phyloP scores from a whole-genome alignment of 345 rosid genomes.

The Euphorbia pulcherrima region DNA sequence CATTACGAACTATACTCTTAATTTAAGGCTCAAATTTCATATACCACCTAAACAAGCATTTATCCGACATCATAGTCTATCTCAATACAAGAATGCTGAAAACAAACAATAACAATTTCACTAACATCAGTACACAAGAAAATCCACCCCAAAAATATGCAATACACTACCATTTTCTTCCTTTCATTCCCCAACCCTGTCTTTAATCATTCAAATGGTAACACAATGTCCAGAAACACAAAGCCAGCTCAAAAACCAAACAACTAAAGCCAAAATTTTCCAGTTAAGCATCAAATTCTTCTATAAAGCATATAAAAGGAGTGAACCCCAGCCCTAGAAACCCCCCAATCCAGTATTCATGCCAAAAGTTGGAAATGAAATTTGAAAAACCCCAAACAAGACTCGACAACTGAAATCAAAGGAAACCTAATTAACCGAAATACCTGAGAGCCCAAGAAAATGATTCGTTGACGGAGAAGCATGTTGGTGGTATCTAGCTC shows the following conservation, averaged over 20 bases:
- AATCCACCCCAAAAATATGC: background rate
- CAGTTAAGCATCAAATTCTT: background rate
- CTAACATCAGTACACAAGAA: background rate
- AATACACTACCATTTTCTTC: background rate
- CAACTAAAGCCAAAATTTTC: background rate
- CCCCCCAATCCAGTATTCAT: too few relatives aligned
- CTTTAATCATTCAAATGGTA: background rate
- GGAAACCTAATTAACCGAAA: background rate
- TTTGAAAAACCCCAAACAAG: background rate
- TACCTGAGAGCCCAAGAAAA: slow-evolving; percentile 83
- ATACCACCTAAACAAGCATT: background rate
- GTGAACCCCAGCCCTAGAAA: background rate
- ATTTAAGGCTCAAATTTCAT: background rate
- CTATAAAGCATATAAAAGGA: background rate
- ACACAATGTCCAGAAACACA: background rate
- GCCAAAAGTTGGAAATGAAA: too few relatives aligned
- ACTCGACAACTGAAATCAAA: background rate
- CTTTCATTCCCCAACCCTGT: background rate
- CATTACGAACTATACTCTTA: background rate
- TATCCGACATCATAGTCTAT: background rate
- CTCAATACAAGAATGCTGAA: background rate
- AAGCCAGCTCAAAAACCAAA: slow-evolving; percentile 5
- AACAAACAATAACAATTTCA: background rate
- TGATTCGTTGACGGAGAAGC: slow-evolving; percentile 90
- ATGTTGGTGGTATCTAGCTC: slow-evolving; percentile 82